Evolutionary conservation across 2,329 filamentous ascomycete genomes (phyloP), one percentile per base, ranked within the genome.

Genomic region (Aspergillus flavus): DNA sequence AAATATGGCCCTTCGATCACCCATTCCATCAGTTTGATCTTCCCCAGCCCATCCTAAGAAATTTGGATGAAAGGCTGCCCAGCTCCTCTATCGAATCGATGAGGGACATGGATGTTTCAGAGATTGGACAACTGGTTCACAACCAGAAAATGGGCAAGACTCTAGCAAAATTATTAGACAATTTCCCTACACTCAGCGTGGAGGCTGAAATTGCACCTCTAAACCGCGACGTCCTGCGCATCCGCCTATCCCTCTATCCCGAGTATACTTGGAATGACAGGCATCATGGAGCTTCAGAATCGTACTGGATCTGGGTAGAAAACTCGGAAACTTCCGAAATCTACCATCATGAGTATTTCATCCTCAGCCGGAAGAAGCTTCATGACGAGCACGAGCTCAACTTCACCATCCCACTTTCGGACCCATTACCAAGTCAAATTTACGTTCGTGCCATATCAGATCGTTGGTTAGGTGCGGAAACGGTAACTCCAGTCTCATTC

Each of bases 251-350:
- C 70, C 85, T 99, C 21, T 92, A 90, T 1, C 93, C 95, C 0
- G 94, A 98, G 58, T 99, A 99, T 74, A 84, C 84, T 43, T 99
- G 95, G 95, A 96, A 97, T 70, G 94, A 98, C 69, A 89, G 91
- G 54, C 87, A 97, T 63, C 94, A 99, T 73, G 96, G 96, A 21
- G 93, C 89, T 3, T 97, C 94, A 0, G 95, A 99, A 73, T 94
- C 94, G 4, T 99, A 96, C 80, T 99, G 96, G 86, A 91, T 99
- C 62, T 99, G 95, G 96, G 94, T 99, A 3, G 95, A 99, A 77
- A 97, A 98, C 75, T 97, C 94, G 0, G 95, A 98, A 71, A 97
- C 94, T 0, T 94, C 93, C 0, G 94, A 98, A 77, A 98, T 99
- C 46, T 98, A 97, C 72, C 95, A 99, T 72, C 92, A 98, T 68